Conservation (phyloP, 352 stramenopile species). For the Phytophthora pini region DNA sequence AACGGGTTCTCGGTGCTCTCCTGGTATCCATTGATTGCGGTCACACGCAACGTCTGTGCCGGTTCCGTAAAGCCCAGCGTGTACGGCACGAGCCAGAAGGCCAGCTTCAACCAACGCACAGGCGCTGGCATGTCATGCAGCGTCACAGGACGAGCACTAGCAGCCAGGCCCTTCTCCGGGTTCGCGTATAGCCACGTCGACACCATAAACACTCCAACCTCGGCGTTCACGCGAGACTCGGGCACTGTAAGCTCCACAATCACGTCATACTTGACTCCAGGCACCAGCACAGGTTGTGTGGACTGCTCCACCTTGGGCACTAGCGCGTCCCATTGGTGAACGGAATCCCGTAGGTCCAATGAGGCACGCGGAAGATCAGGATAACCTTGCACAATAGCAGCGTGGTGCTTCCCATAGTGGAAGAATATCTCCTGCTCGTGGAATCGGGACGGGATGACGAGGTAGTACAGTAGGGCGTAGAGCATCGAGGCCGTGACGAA, state of each 20-base stretch:
- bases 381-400: slow-evolving; percentile 23
- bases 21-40: slow-evolving; percentile 72
- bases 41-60: slow-evolving; percentile 56
- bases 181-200: slow-evolving; percentile 44
- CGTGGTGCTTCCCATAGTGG: slow-evolving; percentile 69
- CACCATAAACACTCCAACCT: slow-evolving; percentile 86
- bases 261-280: slow-evolving; percentile 81
- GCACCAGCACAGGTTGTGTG: slow-evolving; percentile 49
- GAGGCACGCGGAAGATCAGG: slow-evolving; percentile 50
- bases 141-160: slow-evolving; percentile 64
- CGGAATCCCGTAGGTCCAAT: slow-evolving; percentile 59
- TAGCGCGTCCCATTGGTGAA: slow-evolving; percentile 68
- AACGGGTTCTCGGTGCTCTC: slow-evolving; percentile 65
- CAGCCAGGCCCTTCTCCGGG: slow-evolving; percentile 40
- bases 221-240: slow-evolving; percentile 63
- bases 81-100: slow-evolving; percentile 61
- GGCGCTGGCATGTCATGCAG: slow-evolving; percentile 67
- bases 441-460: slow-evolving; percentile 79
- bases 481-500: slow-evolving; percentile 65
- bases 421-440: slow-evolving; percentile 83
- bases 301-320: slow-evolving; percentile 26
- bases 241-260: slow-evolving; percentile 77
- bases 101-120: slow-evolving; percentile 56
- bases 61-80: slow-evolving; percentile 63
- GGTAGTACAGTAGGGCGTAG: slow-evolving; percentile 77